A percentile compares a stretch with the other conserved stretches of the same genome.
phyloP scores from a whole-genome alignment of 805 yeast genomes.

The Candida parachauliodes region DNA sequence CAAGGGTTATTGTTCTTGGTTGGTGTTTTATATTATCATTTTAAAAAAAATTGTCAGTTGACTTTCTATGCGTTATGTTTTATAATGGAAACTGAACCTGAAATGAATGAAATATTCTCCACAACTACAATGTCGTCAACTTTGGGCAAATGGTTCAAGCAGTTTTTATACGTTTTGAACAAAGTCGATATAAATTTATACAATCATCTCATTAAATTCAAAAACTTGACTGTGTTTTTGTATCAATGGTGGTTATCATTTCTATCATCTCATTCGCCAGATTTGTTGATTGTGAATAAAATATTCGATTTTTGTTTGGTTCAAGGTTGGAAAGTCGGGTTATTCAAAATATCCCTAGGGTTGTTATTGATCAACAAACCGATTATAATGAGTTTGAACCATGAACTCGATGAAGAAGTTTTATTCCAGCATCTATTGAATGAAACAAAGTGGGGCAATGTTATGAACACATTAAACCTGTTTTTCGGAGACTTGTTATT shows the following conservation, averaged over 20 bases:
- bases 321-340: slow-evolving; percentile 51
- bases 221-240: slow-evolving; percentile 47
- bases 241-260: slow-evolving; percentile 66
- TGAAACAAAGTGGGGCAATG: slow-evolving; percentile 43
- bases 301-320: slow-evolving; percentile 48
- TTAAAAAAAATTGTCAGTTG: slow-evolving; percentile 26
- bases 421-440: slow-evolving; percentile 41
- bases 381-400: slow-evolving; percentile 31
- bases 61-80: slow-evolving; percentile 53
- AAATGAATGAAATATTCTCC: slow-evolving; percentile 49
- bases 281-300: slow-evolving; percentile 43
- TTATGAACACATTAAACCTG: slow-evolving; percentile 30
- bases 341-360: slow-evolving; percentile 55
- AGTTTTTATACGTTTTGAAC: slow-evolving; percentile 46
- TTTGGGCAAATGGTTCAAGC: slow-evolving; percentile 47
- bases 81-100: slow-evolving; percentile 54
- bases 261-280: slow-evolving; percentile 59
- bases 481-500: slow-evolving; percentile 38
- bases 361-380: slow-evolving; percentile 47
- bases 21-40: slow-evolving; percentile 49
- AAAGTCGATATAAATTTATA: slow-evolving; percentile 37
- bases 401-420: slow-evolving; percentile 38
- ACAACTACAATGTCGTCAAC: slow-evolving; percentile 52
- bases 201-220: slow-evolving; percentile 39
- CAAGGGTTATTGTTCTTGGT: slow-evolving; percentile 64